Base-by-base conservation (phyloP, 2,329 filamentous ascomycete genomes). In the Phyllosticta capitalensis region DNA sequence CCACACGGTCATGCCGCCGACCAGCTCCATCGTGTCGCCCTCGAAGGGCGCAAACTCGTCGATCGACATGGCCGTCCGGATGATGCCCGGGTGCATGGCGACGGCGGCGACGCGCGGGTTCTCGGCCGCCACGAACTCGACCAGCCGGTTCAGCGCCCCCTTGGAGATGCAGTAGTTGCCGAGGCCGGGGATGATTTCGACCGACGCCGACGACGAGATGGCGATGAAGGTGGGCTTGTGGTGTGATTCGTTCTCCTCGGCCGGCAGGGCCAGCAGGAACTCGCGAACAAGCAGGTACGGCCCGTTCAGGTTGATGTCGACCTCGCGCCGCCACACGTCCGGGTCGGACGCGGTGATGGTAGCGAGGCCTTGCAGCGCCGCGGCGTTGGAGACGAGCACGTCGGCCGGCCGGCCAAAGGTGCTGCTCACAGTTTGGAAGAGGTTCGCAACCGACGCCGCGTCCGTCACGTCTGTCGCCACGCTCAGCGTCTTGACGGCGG, bases 231-330 rank as follows among this genome's bases (percentile, higher is more conserved):
- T 77, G 65, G 76, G 77, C 45, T 66, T 65, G 52, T n/a, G 38
- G 14, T n/a, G 17, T 2, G 24, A 26, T 3, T 26, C 24, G 19
- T 49, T 4, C 60, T 20, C 65, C 60, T 20, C 65, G 56, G 62
- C 68, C 56, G 65, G 68, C 17, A 71, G 60, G 1, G 75, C 65
- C 21, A 79, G 64, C 6, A 82, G 63, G 52, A 82, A 78, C 0
- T 75, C 71, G n/a, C 75, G 73, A 2, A 73, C 68, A 9, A 78
- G 65, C 2, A 80, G 68, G 63, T 77, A 81, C 0, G 73, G 66
- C 0, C 80, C 81, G 19, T 74, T 71, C 10, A 82, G 52, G 64
- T 83, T 83, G 49, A 80, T 70, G 53, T 78, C 74, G 66, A 74
- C 77, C 0, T 73, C 74, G 20, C 72, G 67, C 74, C 73, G 77